Conservation (phyloP, 306 rosid genomes). For the Nissolia schottii region DNA sequence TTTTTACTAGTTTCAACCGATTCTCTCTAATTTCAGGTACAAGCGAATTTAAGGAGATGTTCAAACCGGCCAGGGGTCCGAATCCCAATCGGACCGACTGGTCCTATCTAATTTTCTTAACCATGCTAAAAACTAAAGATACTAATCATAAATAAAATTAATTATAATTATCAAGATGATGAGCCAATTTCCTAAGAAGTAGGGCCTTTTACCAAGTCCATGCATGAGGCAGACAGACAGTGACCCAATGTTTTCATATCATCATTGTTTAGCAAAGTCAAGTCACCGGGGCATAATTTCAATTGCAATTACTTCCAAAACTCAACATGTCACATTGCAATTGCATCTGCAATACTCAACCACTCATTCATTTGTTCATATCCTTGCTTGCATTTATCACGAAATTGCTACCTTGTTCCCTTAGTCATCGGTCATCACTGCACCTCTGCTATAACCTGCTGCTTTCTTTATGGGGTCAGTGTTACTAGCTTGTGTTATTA, state of each 20-base stretch:
- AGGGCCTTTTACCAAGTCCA: background rate
- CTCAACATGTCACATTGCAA: background rate
- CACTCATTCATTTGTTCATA: background rate
- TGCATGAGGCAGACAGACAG: background rate
- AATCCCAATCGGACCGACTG: too few species aligned
- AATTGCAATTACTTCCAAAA: background rate
- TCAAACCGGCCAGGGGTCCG: too few species aligned
- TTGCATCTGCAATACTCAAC: background rate
- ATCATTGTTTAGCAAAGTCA: background rate
- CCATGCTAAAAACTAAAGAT: too few species aligned
- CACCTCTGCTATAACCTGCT: background rate
- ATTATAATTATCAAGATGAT: too few species aligned
- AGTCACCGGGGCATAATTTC: background rate
- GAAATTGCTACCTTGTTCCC: background rate
- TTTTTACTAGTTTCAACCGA: too few species aligned
- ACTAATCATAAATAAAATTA: too few species aligned
- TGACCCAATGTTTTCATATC: background rate
- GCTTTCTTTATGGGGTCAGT: background rate
- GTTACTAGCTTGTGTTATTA: too few species aligned
- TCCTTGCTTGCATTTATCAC: background rate
- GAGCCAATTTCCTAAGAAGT: too few species aligned
- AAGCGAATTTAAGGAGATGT: too few species aligned
- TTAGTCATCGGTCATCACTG: background rate
- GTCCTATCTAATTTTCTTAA: too few species aligned
- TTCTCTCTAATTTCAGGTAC: too few species aligned